These are phyloP conservation scores for Yarrowia sp. DNA, from an alignment of 805 yeast species.

Conservation along the genomic window DNA sequence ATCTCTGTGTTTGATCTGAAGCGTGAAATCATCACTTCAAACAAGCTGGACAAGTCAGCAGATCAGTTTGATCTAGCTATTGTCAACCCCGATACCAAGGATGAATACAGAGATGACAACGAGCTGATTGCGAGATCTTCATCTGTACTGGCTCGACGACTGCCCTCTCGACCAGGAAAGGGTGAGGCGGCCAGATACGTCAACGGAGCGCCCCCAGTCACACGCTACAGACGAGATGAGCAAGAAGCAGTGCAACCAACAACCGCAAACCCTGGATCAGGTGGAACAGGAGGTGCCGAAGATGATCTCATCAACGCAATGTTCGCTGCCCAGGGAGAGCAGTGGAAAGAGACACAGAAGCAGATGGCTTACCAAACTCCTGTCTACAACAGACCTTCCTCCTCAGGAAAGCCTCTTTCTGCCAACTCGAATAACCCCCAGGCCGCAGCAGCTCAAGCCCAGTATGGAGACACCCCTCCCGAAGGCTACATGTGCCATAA, in stretches of 20 bases:
- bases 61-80: slow-evolving; percentile 71
- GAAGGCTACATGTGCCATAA: slow-evolving; percentile 95
- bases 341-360: slow-evolving; percentile 93
- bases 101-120: slow-evolving; percentile 82
- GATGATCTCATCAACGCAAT: slow-evolving; percentile 84
- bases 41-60: slow-evolving; percentile 75
- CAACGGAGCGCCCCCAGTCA: slow-evolving; percentile 46
- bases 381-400: slow-evolving; percentile 45
- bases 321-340: slow-evolving; percentile 91
- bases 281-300: slow-evolving; percentile 45
- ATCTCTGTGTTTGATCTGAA: slow-evolving; percentile 91
- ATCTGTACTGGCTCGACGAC: slow-evolving; percentile 73
- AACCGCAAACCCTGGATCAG: slow-evolving; percentile 29
- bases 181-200: slow-evolving; percentile 60
- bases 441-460: slow-evolving; percentile 53
- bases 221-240: slow-evolving; percentile 40
- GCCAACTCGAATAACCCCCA: slow-evolving; percentile 38
- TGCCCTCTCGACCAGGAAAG: slow-evolving; percentile 54
- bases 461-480: slow-evolving; percentile 53
- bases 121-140: slow-evolving; percentile 88
- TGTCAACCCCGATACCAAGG: slow-evolving; percentile 65
- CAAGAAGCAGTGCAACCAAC: slow-evolving; percentile 30
- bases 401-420: slow-evolving; percentile 27
- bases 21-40: slow-evolving; percentile 78
- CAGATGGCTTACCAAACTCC: slow-evolving; percentile 83